Base-by-base conservation (phyloP, 495 filamentous ascomycete species). In the Cudoniella acicularis region DNA sequence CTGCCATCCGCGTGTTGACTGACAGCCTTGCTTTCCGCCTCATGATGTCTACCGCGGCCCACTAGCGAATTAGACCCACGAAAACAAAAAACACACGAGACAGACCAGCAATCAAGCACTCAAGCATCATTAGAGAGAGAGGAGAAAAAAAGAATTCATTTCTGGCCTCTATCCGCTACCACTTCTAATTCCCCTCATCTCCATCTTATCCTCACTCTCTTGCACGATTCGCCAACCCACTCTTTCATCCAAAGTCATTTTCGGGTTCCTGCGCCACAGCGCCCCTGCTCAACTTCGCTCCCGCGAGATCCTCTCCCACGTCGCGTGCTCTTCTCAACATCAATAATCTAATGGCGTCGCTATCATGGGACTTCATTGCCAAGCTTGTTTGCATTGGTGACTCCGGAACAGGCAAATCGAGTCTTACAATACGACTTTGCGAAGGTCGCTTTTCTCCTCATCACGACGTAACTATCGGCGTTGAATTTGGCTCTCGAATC, bases 321-420 rank as follows among this genome's bases (percentile, higher is more conserved):
- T 60, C 59, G 54, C 55, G 56, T 65, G 56, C 63, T 51, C 26
- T 16, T 30, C 49, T 43, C 47, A 49, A 47, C 16, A 23, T 8
- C 41, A 20, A 9, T 11, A 48, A 24, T 24, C 26, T 27, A 49
- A 64, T 67, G 62, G 21, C 58, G 22, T 57, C 52, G 17, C 50
- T 70, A 54, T 76, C 92, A 78, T 97, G 92, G 92, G 91, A 97
- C 77, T 97, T 96, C 78, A 97, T 97, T 69, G 92, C 92, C 72
- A 97, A 97, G 76, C 88, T 98, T 67, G 92, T 97, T 69, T 95
- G 91, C 75, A 91, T 98, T 68, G 94, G 94, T 70, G 94, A 97
- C 75, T 91, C 86, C 17, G 94, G 91, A 63, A 93, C 89, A 66
- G 93, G 93, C 60, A 98, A 98, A 77, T 92, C 88, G 42, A 79